A percentile compares a stretch with the other conserved stretches of the same genome.
Evolutionary conservation across 108 stramenopile species (phyloP).

Genomic region (Cyclotella baltica): DNA sequence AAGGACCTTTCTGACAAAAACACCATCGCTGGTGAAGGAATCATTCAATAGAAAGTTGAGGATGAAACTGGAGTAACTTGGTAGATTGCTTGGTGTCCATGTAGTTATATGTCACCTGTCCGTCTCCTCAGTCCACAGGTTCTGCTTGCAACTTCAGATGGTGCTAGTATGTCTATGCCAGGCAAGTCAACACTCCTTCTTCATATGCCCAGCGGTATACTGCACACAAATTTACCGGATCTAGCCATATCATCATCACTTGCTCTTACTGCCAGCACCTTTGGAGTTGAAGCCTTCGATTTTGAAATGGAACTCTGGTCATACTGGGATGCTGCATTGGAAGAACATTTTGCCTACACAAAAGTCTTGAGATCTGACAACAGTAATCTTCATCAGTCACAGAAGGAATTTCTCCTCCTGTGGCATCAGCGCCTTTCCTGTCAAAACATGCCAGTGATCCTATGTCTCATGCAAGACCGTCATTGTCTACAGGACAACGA

Average conservation of each 20-base stretch:
- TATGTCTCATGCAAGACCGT: neutral
- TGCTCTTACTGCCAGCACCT: slow-evolving; percentile 1
- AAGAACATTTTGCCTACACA: neutral
- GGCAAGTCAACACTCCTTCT: neutral
- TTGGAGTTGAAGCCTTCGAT: slow-evolving; percentile 14
- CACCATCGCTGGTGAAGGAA: slow-evolving; percentile 31
- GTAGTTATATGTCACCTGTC: slow-evolving; percentile 11
- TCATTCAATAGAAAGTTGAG: slow-evolving; percentile 3
- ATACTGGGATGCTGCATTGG: neutral
- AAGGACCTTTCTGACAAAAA: slow-evolving; percentile 23
- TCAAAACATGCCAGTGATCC: neutral
- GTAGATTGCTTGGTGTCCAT: slow-evolving; percentile 20
- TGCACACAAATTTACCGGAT: neutral
- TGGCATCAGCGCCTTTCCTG: slow-evolving; percentile 49
- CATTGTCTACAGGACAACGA: neutral
- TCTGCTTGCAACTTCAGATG: neutral
- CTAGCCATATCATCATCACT: neutral
- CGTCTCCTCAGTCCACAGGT: slow-evolving; percentile 35
- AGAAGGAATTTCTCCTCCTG: slow-evolving; percentile 57
- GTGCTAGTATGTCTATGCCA: neutral
- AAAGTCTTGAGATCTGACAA: slow-evolving; percentile 22
- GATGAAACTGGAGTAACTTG: neutral
- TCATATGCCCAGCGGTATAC: neutral
- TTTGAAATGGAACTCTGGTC: neutral
- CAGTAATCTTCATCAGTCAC: slow-evolving; percentile 46